Evolutionary conservation across 345 rosid genomes (phyloP), one percentile per base, ranked within the genome.

Genomic region (Gossypium rotundifolium): DNA sequence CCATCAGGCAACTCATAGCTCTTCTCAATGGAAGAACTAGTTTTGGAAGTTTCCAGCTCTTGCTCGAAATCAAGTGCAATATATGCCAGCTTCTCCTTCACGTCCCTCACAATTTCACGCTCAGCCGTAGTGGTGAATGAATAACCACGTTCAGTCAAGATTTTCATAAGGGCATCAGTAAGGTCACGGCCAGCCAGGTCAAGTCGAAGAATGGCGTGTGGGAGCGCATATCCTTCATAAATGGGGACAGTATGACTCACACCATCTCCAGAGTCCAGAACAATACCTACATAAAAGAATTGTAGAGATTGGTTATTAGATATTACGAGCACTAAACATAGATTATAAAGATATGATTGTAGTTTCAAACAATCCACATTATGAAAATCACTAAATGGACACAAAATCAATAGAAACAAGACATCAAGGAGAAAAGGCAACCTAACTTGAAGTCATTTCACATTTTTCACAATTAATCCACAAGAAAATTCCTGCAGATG

Each of bases 71-170:
- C 93, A 55, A 89, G 87, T 71, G 90, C 90, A 48, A 89, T 89
- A 77, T 84, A 89, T 58, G 89, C 81, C 74, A 88, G 80, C 77
- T 88, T 88, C 82, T 88, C 93, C 73, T 88, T 88, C 90, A 87
- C 82, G 80, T 88, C 92, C 74, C 92, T 81, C 48, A 88, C 92
- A 27, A 88, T 86, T 49, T 88, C 92, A 79, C 93, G 89, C 79
- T 89, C 93, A 70, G 93, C 91, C 42, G 93, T 78, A 73, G 93
- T 89, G 71, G 93, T 89, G 79, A 89, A 89, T 6, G 93, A 89
- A 78, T 89, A 88, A 29, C 93, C 89, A 64, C 88, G 87, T 72
- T 86, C 87, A 2, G 87, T 86, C 65, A 88, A 77, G 74, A 88
- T 86, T 74, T 88, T 88, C 89, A 85, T 88, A 46, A 87, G 90